Evolutionary conservation across 257 asterid species (phyloP).

Genomic region (Primulina eburnea): DNA sequence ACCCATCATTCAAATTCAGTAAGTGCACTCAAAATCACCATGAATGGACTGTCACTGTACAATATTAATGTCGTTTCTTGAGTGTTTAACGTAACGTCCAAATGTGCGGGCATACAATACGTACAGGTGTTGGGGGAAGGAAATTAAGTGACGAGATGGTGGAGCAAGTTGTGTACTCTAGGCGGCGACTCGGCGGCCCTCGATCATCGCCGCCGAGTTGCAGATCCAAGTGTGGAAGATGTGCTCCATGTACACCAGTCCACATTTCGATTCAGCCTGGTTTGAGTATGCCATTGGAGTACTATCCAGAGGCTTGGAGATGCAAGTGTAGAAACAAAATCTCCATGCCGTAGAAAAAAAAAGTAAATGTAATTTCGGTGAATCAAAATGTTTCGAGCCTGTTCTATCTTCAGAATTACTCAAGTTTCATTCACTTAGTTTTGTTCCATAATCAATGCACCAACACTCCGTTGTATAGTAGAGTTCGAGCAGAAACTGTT

Average conservation of each 20-base stretch:
- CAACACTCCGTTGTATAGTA: no score
- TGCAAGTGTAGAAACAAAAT: slow-evolving; percentile 79
- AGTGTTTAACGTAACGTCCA: neutral
- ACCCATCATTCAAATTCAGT: slow-evolving; percentile 43
- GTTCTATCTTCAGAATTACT: no score
- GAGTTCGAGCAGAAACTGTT: no score
- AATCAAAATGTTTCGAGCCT: neutral
- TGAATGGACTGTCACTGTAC: neutral
- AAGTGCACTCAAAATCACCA: slow-evolving; percentile 24
- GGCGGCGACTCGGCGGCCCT: slow-evolving; percentile 54
- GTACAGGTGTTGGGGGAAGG: slow-evolving; percentile 37
- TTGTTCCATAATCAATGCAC: no score
- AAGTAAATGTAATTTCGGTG: neutral
- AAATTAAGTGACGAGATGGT: slow-evolving; percentile 24
- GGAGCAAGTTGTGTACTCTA: slow-evolving; percentile 25
- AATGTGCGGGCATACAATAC: neutral
- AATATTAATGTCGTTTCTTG: neutral
- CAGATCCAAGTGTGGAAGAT: slow-evolving; percentile 75
- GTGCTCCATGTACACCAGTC: slow-evolving; percentile 75
- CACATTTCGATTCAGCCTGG: slow-evolving; percentile 85
- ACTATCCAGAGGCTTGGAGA: slow-evolving; percentile 91
- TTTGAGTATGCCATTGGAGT: slow-evolving; percentile 59
- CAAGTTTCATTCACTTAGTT: no score
- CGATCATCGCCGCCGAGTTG: slow-evolving; percentile 89
- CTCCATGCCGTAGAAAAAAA: slow-evolving; percentile 55